Evolutionary conservation across 2,329 filamentous ascomycete genomes (phyloP), one percentile per base, ranked within the genome.

Genomic region (Orbilia brochopaga): DNA sequence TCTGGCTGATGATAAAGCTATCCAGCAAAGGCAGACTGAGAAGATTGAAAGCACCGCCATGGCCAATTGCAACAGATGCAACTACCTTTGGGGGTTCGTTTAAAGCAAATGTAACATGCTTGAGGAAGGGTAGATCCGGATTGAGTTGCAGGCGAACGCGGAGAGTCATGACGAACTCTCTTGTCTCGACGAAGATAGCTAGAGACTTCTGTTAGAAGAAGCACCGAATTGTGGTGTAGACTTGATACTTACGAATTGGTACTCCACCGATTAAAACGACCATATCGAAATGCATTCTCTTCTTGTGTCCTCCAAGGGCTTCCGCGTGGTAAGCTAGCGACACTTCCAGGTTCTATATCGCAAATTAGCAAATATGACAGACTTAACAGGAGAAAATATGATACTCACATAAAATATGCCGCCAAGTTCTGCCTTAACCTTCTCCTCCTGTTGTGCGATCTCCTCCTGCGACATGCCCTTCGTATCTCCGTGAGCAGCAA

Each of bases 201-300:
- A 35, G 6, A 15, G 17, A 64, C 62, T 57, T 51, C 19, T 10
- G 24, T 13, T 27, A 40, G 8, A 0, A 15, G 1, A 15, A 1
- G n/a, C 17, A 15, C 21, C 7, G 7, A 3, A 19, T 46, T 46
- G 6, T 13, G 15, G 17, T 21, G 2, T 7, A 13, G 42, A 10
- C 11, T 19, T 1, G 11, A 42, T 10, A 58, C 69, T 30, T 73
- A 73, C 69, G 92, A n/a, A 96, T 83, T 0, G 92, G 92, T 0
- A 96, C 88, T 27, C 92, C 92, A 75, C 94, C 94, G 0, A 97
- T 85, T 75, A 97, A 97, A 79, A 99, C 97, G 6, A 97, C 86
- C 11, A 97, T 81, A 77, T 95, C 90, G 91, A 97, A 96, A 77
- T 96, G 92, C 91, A 97, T 96, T 79, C 97, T 97, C 75, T 89